A percentile compares a stretch with the other conserved stretches of the same genome.
phyloP scores from a whole-genome alignment of 2,329 filamentous ascomycete genomes.

The Fusarium sp. region DNA sequence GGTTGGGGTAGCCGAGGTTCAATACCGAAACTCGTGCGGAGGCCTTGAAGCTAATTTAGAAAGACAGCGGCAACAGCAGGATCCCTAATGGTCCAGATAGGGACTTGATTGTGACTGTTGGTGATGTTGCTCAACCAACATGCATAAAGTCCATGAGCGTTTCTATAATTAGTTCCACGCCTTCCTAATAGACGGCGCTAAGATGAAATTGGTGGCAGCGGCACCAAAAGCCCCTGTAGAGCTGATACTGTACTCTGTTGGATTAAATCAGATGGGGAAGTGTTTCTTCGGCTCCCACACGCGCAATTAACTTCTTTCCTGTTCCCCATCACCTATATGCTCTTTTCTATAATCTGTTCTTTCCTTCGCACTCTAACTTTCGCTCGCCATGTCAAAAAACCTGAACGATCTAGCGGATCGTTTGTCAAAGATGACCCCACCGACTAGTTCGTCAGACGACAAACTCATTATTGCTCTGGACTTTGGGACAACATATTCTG shows the following conservation, averaged over 20 bases:
- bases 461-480: background rate
- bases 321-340: background rate
- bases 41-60: background rate
- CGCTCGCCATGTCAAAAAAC: background rate
- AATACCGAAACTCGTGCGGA: background rate
- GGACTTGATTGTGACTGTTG: background rate
- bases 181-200: background rate
- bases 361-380: background rate
- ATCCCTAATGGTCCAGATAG: background rate
- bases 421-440: background rate
- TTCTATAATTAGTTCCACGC: background rate
- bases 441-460: background rate
- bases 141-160: background rate
- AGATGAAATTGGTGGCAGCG: background rate
- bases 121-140: background rate
- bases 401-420: background rate
- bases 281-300: background rate
- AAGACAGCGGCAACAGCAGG: background rate
- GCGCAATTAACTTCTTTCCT: background rate
- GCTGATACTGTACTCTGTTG: too few species aligned
- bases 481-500: background rate
- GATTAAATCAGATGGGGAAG: background rate
- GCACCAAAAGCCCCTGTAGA: background rate
- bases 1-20: background rate
- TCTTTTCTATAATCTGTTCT: background rate